phyloP scores from a whole-genome alignment of 2,329 filamentous ascomycete species.

The Verticillium dahliae region DNA sequence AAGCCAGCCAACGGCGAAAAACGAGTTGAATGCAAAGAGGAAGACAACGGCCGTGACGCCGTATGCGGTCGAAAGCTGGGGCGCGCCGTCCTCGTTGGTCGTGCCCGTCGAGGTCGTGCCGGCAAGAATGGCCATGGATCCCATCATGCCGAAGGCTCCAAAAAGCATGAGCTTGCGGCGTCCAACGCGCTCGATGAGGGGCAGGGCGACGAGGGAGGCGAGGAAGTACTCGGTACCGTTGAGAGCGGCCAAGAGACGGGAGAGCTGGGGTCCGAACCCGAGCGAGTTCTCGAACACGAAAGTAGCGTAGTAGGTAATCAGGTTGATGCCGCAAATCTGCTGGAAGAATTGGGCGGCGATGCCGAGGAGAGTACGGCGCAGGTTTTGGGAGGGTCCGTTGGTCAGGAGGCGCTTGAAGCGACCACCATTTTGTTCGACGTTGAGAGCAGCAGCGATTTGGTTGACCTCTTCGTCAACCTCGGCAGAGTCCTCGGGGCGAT shows the following conservation, averaged over 20 bases:
- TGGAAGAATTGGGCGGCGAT: conserved; percentile 20
- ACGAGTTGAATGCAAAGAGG: conserved; percentile 56
- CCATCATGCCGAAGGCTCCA: conserved; percentile 53
- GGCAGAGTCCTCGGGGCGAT: conserved; percentile 15
- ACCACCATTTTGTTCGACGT: conserved; percentile 17
- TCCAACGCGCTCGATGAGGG: conserved; percentile 43
- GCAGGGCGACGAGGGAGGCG: conserved; percentile 28
- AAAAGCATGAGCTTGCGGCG: conserved; percentile 58
- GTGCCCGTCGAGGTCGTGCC: conserved; percentile 22
- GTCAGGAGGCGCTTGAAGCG: conserved; percentile 30
- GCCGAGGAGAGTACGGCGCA: conserved; percentile 49
- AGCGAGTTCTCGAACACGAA: conserved; percentile 33
- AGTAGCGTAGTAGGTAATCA: conserved; percentile 28
- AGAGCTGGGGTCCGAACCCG: conserved; percentile 34
- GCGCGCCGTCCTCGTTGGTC: conserved; percentile 18
- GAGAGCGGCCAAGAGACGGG: conserved; percentile 48
- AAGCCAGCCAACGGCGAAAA: conserved; percentile 54
- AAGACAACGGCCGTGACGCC: conserved; percentile 34
- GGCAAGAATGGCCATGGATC: conserved; percentile 52
- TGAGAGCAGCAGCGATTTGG: conserved; percentile 16
- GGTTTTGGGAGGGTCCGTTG: conserved; percentile 58
- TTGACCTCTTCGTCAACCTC: conserved; percentile 14
- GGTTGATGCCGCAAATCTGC: conserved; percentile 18
- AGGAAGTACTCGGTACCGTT: conserved; percentile 38
- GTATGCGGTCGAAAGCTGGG: conserved; percentile 16